Evolutionary conservation across 805 yeast genomes (phyloP), one percentile per base, ranked within the genome.

Genomic region (Cyberlindnera xylosilytica): DNA sequence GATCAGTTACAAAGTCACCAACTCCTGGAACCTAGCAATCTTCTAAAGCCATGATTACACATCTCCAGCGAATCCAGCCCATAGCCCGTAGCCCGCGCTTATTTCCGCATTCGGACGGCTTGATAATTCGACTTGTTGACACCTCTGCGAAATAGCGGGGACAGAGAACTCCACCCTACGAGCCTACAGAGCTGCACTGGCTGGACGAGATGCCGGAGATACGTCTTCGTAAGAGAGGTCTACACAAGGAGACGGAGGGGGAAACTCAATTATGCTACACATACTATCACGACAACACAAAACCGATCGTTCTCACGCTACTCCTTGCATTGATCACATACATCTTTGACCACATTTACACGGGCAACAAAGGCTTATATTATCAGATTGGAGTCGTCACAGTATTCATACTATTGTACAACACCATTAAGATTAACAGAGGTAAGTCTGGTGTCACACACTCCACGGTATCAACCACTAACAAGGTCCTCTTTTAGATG

Each of bases 401-500:
- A 15, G 8, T 16, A 13, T 17, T 15, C 12, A 8, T 17, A 18
- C 12, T 29, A 7, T 6, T 29, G 13, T 15, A 29, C 32, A 29
- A 17, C 32, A 15, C 6, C 12, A 15, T 29, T 4, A 18, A 4
- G 4, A 29, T 29, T 24, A 32, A 32, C n/a, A n/a, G n/a, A n/a
- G n/a, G n/a, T n/a, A n/a, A n/a, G n/a, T n/a, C n/a, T n/a, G n/a
- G n/a, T n/a, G n/a, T n/a, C n/a, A n/a, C n/a, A n/a, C n/a, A n/a
- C n/a, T n/a, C n/a, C n/a, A n/a, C n/a, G n/a, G n/a, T n/a, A n/a
- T n/a, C n/a, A n/a, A n/a, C n/a, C n/a, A n/a, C n/a, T n/a, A n/a
- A n/a, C n/a, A n/a, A 22, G 10, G 10, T 22, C 24, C n/a, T 26
- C 11, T 12, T 13, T 34, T 42, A 26, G 61, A 63, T 32, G 77